Conservation (phyloP, 371 early-diverging fungal species). For the Mortierella sp. region DNA sequence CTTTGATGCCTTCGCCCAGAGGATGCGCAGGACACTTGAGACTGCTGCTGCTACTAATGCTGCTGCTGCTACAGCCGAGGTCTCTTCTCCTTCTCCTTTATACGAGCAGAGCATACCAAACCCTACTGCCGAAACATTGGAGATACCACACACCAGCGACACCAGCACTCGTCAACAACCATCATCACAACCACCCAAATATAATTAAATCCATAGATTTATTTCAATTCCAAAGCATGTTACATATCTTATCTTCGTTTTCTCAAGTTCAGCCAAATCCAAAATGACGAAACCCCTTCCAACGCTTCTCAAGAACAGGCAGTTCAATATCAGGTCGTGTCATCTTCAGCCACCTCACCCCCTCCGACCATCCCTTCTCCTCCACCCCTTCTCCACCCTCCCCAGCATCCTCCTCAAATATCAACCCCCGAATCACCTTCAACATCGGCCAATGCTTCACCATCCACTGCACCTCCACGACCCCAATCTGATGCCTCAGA, state of each 20-base stretch:
- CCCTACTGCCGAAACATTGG: not conserved
- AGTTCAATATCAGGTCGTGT: constrained; percentile 14
- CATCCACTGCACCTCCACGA: constrained; percentile 24
- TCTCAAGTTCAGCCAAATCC: not conserved
- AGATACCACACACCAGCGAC: not conserved
- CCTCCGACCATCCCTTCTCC: not conserved
- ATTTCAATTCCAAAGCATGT: no score
- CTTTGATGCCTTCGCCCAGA: constrained; percentile 46
- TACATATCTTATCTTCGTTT: no score
- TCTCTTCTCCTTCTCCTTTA: not conserved
- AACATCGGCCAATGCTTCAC: constrained; percentile 17
- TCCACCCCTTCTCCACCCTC: not conserved
- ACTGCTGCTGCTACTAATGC: constrained; percentile 11
- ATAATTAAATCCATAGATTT: not conserved
- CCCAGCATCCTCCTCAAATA: not conserved
- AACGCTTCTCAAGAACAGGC: not conserved
- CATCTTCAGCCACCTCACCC: constrained; percentile 9
- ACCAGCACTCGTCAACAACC: not conserved
- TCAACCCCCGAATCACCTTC: constrained; percentile 7
- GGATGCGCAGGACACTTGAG: constrained; percentile 37
- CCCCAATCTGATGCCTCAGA: constrained; percentile 14
- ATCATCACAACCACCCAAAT: not conserved
- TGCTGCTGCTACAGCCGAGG: not conserved
- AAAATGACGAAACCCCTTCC: not conserved
- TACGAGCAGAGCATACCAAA: not conserved